Evolutionary conservation across 2,329 filamentous ascomycete species (phyloP), one percentile per base, ranked within the genome.

Genomic region (Huntiella bhutanensis): DNA sequence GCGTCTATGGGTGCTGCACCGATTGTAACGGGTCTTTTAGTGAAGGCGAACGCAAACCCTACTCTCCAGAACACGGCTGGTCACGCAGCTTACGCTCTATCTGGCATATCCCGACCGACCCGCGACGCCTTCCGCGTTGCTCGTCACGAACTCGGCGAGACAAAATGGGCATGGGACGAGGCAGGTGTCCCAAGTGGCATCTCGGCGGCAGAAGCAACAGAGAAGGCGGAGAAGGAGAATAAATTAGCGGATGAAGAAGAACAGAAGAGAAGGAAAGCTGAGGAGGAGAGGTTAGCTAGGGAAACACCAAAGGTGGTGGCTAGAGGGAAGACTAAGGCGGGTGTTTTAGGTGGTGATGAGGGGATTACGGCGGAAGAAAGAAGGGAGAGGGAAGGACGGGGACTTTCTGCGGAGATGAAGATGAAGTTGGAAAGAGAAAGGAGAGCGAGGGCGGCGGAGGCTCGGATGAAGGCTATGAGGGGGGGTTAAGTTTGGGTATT

Each of bases 91-190:
- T 96, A 93, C 58, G 85, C 93, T 47, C 71, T 98, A 1, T 77
- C 84, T 1, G 85, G 88, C 37, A 33, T 5, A 28, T 86, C 96
- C 58, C 75, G 86, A 4, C 63, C 78, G 2, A 95, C 87, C 0
- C 76, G 88, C 1, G 87, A 96, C 57, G 83, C 87, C 0, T 98
- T 98, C 64, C 81, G 91, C 2, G 75, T 95, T 2, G 85, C 86
- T 3, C 80, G 91, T 5, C 71, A 75, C 32, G 82, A 92, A 56
- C 67, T 95, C 1, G 87, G 86, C 12, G 85, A 93, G 57, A 58
- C 59, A 0, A 71, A 66, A 13, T 93, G 80, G 75, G 64, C 83
- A 53, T 98, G 91, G 91, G 75, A 82, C 3, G 66, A 64, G 0
- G 79, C 85, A 1, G 73, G 73, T 19, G 75, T 98, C 0, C 85